Evolutionary conservation across 345 rosid species (phyloP), one percentile per base, ranked within the genome.

Genomic region (Streptanthus diversifolius): DNA sequence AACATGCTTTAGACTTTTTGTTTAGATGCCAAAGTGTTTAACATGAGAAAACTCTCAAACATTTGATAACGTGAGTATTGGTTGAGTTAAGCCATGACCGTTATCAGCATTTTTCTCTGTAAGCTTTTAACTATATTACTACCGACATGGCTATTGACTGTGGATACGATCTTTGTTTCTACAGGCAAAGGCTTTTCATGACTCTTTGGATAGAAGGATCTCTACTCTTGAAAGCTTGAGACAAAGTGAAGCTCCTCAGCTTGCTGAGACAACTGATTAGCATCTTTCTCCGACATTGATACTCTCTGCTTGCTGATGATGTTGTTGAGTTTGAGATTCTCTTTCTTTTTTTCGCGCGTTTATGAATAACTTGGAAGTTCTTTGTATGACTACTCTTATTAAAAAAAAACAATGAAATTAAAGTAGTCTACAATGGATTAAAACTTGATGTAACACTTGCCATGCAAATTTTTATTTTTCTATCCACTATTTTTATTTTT

Each of bases 191-290:
- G 72, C 82, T 24, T 80, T 88, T 44, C 90, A 87, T 3, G 87
- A 84, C 30, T 83, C 96, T 3, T 80, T 93, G 51, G 95, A 93
- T 68, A 81, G 81, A 68, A 83, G 96, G 77, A 86, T 93, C 74
- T 85, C 87, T 22, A 55, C 77, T 17, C 80, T 93, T 82, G 98
- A 93, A 81, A 89, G 82, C 74, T 66, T 88, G 85, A 93, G 88
- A 78, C 54, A 48, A 22, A 49, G 77, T 63, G 96, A 90, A 77
- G 83, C 77, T 62, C 72, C 93, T 11, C 88, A 81, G 43, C 85
- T 85, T 6, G 82, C 63, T 35, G 88, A 87, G 48, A 83, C 82
- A 15, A 69, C 85, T 11, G 91, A 93, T 70, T 91, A 91, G 85
- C 39, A 24, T 65, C 25, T 71, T 24, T 35, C 43, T 27, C 70